phyloP scores from a whole-genome alignment of 805 yeast species.

The Myxozyma kluyveri region DNA sequence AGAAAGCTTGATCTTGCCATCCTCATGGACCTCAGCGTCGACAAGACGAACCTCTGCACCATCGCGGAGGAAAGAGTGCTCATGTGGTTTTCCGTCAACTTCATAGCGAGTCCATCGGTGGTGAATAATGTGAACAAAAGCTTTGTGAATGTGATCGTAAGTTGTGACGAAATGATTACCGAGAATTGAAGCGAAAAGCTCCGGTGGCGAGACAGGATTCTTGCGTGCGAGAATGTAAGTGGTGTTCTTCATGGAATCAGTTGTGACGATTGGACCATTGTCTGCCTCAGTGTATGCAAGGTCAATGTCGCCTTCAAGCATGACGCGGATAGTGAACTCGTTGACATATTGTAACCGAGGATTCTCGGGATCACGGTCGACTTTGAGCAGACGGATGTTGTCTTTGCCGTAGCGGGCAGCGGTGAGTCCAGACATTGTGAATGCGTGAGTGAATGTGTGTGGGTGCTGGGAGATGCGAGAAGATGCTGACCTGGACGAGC shows the following conservation, averaged over 20 bases:
- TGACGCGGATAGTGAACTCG: slow-evolving; percentile 76
- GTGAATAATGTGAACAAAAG: slow-evolving; percentile 66
- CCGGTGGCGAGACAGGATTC: slow-evolving; percentile 82
- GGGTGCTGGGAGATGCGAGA: too few relatives aligned
- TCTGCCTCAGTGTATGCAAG: slow-evolving; percentile 82
- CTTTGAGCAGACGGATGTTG: slow-evolving; percentile 88
- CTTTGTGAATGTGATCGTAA: slow-evolving; percentile 73
- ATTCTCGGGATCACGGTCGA: slow-evolving; percentile 69
- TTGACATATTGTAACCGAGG: slow-evolving; percentile 72
- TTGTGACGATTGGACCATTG: slow-evolving; percentile 85
- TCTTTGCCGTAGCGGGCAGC: slow-evolving; percentile 82
- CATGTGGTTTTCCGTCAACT: slow-evolving; percentile 72
- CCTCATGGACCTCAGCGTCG: slow-evolving; percentile 35
- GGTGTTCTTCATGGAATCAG: slow-evolving; percentile 40
- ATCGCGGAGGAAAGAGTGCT: slow-evolving; percentile 80
- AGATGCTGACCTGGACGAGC: too few relatives aligned
- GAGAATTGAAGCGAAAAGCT: slow-evolving; percentile 80
- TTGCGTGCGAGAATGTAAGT: slow-evolving; percentile 65
- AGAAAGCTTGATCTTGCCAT: slow-evolving; percentile 43
- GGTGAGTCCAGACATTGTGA: slow-evolving; percentile 27
- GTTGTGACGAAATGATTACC: slow-evolving; percentile 76
- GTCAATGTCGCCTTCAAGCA: slow-evolving; percentile 77
- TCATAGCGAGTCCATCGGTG: slow-evolving; percentile 73
- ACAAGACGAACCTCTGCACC: slow-evolving; percentile 77
- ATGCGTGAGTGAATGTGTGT: not conserved